Conservation (phyloP, 805 yeast genomes). For the Scheffersomyces spartinae region DNA sequence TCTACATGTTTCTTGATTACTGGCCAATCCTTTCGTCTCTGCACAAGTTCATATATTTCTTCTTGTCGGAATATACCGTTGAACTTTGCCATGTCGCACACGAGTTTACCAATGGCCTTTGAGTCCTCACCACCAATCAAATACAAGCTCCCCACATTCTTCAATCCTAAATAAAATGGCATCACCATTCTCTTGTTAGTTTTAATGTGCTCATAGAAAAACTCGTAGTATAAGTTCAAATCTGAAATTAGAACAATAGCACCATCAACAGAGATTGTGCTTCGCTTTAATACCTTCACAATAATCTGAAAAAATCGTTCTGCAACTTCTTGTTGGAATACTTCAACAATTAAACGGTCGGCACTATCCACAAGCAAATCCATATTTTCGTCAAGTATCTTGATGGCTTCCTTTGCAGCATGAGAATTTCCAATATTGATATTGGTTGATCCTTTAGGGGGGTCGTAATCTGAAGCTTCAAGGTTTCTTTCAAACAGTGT, state of each 20-base stretch:
- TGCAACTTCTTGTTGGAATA: constrained; percentile 89
- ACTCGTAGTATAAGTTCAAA: constrained; percentile 66
- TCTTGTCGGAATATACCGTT: constrained; percentile 87
- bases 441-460: constrained; percentile 14
- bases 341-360: constrained; percentile 79
- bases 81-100: constrained; percentile 74
- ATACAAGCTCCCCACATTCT: constrained; percentile 76
- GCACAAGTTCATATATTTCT: constrained; percentile 88
- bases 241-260: constrained; percentile 78
- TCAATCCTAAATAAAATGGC: constrained; percentile 69
- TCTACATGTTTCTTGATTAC: constrained; percentile 70
- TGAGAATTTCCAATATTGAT: constrained; percentile 31
- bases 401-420: constrained; percentile 55
- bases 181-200: constrained; percentile 57
- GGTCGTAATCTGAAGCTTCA: constrained; percentile 52
- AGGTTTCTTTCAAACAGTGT: constrained; percentile 44
- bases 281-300: constrained; percentile 65
- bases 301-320: constrained; percentile 69
- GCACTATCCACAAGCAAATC: constrained; percentile 68
- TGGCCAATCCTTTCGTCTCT: constrained; percentile 80
- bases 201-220: constrained; percentile 36
- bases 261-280: constrained; percentile 65
- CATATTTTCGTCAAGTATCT: constrained; percentile 59
- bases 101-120: constrained; percentile 71
- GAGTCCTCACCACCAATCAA: constrained; percentile 60